phyloP scores from a whole-genome alignment of 768 basidiomycete genomes.

The Lentinula detonsa region DNA sequence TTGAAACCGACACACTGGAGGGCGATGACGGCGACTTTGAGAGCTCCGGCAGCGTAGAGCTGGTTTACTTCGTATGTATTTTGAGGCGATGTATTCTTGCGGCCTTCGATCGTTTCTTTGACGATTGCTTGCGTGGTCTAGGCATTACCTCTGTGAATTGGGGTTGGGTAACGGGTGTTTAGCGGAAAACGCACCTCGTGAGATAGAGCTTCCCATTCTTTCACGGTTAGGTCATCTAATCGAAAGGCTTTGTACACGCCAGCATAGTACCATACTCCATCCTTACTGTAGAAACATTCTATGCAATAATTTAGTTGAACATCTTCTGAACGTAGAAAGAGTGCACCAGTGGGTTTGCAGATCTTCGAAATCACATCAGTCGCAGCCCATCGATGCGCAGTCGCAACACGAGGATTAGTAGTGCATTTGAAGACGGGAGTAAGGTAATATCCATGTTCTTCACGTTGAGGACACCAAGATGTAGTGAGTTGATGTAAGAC shows the following conservation, averaged over 20 bases:
- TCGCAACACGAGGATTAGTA: constrained; percentile 71
- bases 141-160: background rate
- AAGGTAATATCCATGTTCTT: constrained; percentile 78
- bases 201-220: constrained; percentile 66
- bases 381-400: constrained; percentile 68
- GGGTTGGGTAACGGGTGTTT: background rate
- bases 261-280: constrained; percentile 80
- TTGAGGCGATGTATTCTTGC: constrained; percentile 75
- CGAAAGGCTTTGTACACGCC: constrained; percentile 68
- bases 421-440: constrained; percentile 70
- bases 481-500: constrained; percentile 64
- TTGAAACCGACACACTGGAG: constrained; percentile 77
- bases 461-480: constrained; percentile 74
- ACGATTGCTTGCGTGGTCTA: constrained; percentile 64
- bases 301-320: background rate
- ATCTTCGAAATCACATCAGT: constrained; percentile 60
- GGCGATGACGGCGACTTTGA: constrained; percentile 68
- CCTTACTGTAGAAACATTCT: constrained; percentile 83
- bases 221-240: constrained; percentile 56
- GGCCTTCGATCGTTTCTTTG: constrained; percentile 63
- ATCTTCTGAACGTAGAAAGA: background rate
- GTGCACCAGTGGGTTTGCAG: constrained; percentile 56
- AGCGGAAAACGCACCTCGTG: constrained; percentile 41
- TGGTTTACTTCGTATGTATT: constrained; percentile 71
- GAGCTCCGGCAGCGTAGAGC: constrained; percentile 66